Evolutionary conservation across 305 asterid genomes (phyloP).

Genomic region (Fraxinus dipetala): DNA sequence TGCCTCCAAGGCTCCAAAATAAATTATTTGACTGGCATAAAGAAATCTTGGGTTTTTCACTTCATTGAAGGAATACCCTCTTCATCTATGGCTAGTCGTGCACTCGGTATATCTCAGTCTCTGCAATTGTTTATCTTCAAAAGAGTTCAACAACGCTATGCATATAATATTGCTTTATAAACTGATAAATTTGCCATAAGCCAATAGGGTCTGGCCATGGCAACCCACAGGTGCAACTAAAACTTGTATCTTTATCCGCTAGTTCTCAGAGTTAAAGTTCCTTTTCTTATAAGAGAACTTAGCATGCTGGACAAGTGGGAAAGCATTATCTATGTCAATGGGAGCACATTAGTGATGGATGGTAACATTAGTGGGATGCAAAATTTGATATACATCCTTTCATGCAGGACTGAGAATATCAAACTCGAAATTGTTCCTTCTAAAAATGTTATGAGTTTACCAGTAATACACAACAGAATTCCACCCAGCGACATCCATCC

Average conservation of each 20-base stretch:
- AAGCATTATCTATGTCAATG: background rate
- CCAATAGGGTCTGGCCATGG: background rate
- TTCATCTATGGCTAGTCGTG: background rate
- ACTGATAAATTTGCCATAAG: background rate
- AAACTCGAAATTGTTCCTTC: background rate
- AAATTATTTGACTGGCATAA: background rate
- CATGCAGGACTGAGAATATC: background rate
- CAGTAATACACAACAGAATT: slow-evolving; percentile 89
- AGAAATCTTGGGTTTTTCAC: background rate
- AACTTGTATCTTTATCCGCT: background rate
- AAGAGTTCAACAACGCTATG: background rate
- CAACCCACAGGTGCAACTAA: background rate
- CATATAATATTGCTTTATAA: background rate
- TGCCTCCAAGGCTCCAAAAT: background rate
- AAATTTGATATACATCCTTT: background rate
- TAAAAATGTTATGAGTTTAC: slow-evolving; percentile 32
- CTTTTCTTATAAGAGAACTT: background rate
- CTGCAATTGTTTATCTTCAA: background rate
- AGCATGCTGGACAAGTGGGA: background rate
- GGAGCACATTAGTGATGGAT: background rate
- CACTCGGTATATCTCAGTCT: background rate
- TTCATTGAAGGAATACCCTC: background rate
- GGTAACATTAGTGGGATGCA: background rate
- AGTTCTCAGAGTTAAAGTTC: background rate
- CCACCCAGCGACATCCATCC: slow-evolving; percentile 99